Evolutionary conservation across 768 basidiomycete genomes (phyloP), one percentile per base, ranked within the genome.

Genomic region (Myochromella boudieri): DNA sequence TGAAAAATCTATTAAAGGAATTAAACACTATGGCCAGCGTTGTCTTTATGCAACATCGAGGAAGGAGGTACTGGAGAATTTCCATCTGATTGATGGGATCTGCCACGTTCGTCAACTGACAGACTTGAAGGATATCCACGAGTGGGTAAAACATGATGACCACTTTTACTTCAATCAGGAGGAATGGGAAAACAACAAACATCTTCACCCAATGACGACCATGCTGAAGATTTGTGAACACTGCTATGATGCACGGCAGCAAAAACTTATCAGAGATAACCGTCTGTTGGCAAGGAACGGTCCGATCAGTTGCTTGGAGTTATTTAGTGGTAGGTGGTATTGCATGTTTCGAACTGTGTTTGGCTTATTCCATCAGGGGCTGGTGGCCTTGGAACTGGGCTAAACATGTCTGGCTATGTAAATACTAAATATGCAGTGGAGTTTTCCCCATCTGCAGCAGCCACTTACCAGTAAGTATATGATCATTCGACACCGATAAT

Each of bases 371-470:
- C 36, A 15, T 11, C 47, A 88, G 86, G 87, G 60, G 87, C 85
- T 28, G 87, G 87, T 41, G 87, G 87, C 2, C 71, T 91, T 5
- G 83, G 85, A 3, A 76, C 80, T 27, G 87, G 88, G 1, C 66
- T 90, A 47, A 72, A 80, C 38, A 57, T 81, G 52, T 81, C 84
- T 5, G 74, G 75, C 0, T 80, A 77, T 60, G 77, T 88, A 6
- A 68, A 84, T 14, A 84, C 84, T 1, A 72, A 68, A 54, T 87
- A 84, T 72, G 87, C 86, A 0, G 72, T 89, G 0, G 87, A 90
- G 58, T 79, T 75, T 52, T 77, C 75, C 0, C 73, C 77, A 12
- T 70, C 82, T 44, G 85, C 87, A 25, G 84, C 85, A 2, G 67
- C 67, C 41, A 86, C 85, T 1, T 86, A 81, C 45, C 58, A 67